These are phyloP conservation scores for Cerrena zonata DNA, from an alignment of 1,284 basidiomycete species.

Conservation along the genomic window DNA sequence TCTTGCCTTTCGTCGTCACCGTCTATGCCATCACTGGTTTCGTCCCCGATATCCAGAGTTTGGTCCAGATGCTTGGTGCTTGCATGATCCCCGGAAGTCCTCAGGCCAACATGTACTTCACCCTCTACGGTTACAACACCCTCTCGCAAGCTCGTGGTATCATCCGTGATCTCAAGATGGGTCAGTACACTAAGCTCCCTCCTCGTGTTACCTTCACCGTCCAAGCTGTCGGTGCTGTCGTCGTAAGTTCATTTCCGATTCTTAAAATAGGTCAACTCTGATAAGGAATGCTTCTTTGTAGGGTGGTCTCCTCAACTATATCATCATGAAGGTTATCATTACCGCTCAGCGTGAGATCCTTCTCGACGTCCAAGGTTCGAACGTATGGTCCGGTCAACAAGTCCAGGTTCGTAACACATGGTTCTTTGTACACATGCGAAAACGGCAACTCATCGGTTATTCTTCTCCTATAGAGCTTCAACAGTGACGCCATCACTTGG, in stretches of 20 bases:
- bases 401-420: constrained; percentile 20
- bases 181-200: constrained; percentile 51
- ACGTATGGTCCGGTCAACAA: constrained; percentile 47
- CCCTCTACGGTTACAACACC: constrained; percentile 33
- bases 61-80: constrained; percentile 33
- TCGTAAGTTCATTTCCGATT: constrained; percentile 38
- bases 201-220: constrained; percentile 42
- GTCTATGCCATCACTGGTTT: constrained; percentile 22
- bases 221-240: constrained; percentile 46
- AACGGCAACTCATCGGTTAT: too few species aligned
- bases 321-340: constrained; percentile 26
- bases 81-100: constrained; percentile 36
- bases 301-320: constrained; percentile 25
- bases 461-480: constrained; percentile 29
- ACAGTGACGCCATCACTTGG: constrained; percentile 48
- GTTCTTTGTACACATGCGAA: too few species aligned
- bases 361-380: constrained; percentile 34
- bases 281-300: neutral
- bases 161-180: constrained; percentile 39
- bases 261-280: neutral
- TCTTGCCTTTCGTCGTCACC: constrained; percentile 36
- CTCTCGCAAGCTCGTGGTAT: constrained; percentile 29
- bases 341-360: constrained; percentile 21
- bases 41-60: constrained; percentile 14
- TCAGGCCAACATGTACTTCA: constrained; percentile 40